A percentile compares a stretch with the other conserved stretches of the same genome.
Conservation (phyloP, 768 basidiomycete species). For the Suillus weaverae region DNA sequence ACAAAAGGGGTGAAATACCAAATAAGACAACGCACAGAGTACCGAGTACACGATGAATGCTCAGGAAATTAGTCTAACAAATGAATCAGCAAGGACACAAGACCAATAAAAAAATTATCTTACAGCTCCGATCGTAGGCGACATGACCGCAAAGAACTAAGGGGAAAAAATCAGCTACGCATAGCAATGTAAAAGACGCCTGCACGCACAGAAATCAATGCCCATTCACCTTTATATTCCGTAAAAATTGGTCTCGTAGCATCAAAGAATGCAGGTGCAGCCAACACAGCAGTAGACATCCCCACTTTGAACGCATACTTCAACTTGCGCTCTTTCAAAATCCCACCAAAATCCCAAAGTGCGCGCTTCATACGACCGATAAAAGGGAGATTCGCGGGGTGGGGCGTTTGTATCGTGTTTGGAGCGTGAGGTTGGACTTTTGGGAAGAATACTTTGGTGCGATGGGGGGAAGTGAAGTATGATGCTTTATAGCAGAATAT, state of each 20-base stretch:
- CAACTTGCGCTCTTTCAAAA: conserved; percentile 69
- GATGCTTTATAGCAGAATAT: conserved; percentile 39
- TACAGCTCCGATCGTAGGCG: conserved; percentile 85
- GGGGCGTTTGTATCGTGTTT: conserved; percentile 81
- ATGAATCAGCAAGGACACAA: conserved; percentile 14
- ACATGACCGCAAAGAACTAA: conserved; percentile 88
- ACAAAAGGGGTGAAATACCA: background rate
- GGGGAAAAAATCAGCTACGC: conserved; percentile 9
- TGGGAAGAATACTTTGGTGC: conserved; percentile 68
- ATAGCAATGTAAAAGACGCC: conserved; percentile 6
- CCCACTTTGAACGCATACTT: conserved; percentile 90
- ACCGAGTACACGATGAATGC: conserved; percentile 79
- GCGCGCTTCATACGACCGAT: conserved; percentile 64
- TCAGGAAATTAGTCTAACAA: conserved; percentile 79
- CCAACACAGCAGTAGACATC: conserved; percentile 78
- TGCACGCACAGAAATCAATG: conserved; percentile 77
- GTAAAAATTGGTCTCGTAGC: conserved; percentile 74
- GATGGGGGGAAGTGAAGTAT: conserved; percentile 54
- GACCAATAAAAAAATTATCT: conserved; percentile 19
- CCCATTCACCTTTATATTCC: conserved; percentile 92
- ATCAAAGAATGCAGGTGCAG: conserved; percentile 87
- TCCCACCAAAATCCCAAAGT: conserved; percentile 69
- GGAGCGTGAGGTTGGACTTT: conserved; percentile 81
- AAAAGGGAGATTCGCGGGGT: conserved; percentile 54
- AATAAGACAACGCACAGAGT: conserved; percentile 61